phyloP scores from a whole-genome alignment of 2,329 filamentous ascomycete species.

The Fusarium sp. region DNA sequence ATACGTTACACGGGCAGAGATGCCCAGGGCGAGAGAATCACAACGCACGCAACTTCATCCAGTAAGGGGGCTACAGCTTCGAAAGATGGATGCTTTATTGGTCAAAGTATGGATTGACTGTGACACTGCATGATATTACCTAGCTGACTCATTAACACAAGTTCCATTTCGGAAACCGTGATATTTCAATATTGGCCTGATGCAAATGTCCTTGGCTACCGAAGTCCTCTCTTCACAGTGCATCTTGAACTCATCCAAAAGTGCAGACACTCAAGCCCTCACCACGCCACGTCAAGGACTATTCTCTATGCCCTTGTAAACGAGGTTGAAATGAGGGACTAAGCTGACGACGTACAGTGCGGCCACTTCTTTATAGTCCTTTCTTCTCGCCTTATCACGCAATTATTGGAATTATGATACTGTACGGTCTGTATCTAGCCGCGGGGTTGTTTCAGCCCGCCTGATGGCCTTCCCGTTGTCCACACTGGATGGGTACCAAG shows the following conservation, averaged over 20 bases:
- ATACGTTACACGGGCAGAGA: neutral
- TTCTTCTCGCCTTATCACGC: neutral
- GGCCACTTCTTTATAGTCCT: conserved; percentile 1
- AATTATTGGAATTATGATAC: neutral
- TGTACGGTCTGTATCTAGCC: neutral
- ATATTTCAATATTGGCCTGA: neutral
- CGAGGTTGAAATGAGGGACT: conserved; percentile 24
- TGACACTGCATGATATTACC: neutral
- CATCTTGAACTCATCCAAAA: neutral
- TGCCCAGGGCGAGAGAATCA: neutral
- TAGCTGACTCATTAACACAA: conserved; percentile 9
- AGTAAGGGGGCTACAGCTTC: neutral
- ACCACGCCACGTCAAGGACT: neutral
- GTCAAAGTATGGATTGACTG: neutral
- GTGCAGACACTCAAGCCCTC: conserved; percentile 11
- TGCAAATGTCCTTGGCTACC: neutral
- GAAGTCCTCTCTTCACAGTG: conserved; percentile 10
- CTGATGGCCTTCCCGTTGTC: neutral
- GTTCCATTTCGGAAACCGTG: neutral
- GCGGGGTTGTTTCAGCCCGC: neutral
- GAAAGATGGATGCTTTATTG: neutral
- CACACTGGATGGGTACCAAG: neutral
- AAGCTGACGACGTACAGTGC: conserved; percentile 2
- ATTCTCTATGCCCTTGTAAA: conserved; percentile 1
- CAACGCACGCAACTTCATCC: neutral